Evolutionary conservation across 805 yeast genomes (phyloP).

Genomic region (Teunomyces aglyptinius): DNA sequence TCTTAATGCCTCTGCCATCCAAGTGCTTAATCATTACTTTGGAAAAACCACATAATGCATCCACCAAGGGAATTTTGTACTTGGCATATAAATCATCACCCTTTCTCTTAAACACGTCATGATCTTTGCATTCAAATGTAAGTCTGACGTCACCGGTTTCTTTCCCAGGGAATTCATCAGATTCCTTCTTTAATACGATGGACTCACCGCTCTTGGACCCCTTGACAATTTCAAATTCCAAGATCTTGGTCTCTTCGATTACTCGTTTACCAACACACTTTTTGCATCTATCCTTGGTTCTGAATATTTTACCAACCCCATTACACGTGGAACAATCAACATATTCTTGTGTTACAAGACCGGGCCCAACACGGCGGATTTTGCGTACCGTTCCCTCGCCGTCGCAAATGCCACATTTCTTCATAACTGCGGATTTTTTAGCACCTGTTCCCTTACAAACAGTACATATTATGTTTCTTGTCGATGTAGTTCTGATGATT

Average conservation of each 20-base stretch:
- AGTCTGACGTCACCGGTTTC: slow-evolving; percentile 77
- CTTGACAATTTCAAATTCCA: slow-evolving; percentile 73
- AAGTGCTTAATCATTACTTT: slow-evolving; percentile 64
- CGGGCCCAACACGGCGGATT: slow-evolving; percentile 68
- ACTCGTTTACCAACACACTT: slow-evolving; percentile 67
- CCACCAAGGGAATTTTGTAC: slow-evolving; percentile 64
- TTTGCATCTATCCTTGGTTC: slow-evolving; percentile 72
- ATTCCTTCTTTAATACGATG: slow-evolving; percentile 61
- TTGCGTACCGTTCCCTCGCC: slow-evolving; percentile 68
- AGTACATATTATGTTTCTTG: slow-evolving; percentile 70
- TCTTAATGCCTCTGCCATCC: slow-evolving; percentile 71
- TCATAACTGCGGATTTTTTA: slow-evolving; percentile 52
- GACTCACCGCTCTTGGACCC: slow-evolving; percentile 67
- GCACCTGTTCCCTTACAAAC: slow-evolving; percentile 78
- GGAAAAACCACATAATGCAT: slow-evolving; percentile 82
- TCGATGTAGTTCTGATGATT: slow-evolving; percentile 66
- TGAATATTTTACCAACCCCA: slow-evolving; percentile 63
- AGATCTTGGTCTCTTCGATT: slow-evolving; percentile 61
- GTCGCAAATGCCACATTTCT: slow-evolving; percentile 63
- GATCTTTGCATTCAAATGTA: slow-evolving; percentile 50
- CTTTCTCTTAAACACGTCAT: slow-evolving; percentile 51
- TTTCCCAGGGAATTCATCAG: slow-evolving; percentile 76
- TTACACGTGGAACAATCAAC: slow-evolving; percentile 66
- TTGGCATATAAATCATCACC: slow-evolving; percentile 65
- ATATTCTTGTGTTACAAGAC: slow-evolving; percentile 62